These are phyloP conservation scores for Aspergillus clavatus DNA, from an alignment of 2,329 filamentous ascomycete genomes.

Conservation along the genomic window DNA sequence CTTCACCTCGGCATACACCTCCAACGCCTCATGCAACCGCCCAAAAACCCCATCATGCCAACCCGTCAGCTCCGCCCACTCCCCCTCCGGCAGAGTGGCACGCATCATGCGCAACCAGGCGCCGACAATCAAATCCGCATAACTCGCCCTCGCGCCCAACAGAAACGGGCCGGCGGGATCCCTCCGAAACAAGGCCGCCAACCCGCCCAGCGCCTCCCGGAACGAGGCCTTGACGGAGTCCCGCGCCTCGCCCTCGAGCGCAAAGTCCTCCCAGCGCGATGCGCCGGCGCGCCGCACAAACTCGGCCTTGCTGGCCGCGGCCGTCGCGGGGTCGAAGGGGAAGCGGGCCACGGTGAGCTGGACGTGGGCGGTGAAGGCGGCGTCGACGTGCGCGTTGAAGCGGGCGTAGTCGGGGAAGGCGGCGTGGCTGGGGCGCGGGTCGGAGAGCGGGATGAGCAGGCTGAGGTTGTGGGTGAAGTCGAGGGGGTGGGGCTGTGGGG, in stretches of 20 bases:
- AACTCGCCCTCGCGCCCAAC: background rate
- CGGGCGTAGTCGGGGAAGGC: too few species aligned
- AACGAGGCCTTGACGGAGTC: background rate
- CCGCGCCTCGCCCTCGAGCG: background rate
- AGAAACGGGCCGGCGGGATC: constrained; percentile 1
- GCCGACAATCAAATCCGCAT: constrained; percentile 6
- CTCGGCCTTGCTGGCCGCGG: constrained; percentile 2
- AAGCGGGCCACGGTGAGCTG: constrained; percentile 5
- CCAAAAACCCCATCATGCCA: constrained; percentile 9
- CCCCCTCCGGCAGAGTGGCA: constrained; percentile 3
- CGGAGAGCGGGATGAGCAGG: too few species aligned
- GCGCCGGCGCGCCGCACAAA: constrained; percentile 7
- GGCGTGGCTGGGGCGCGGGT: too few species aligned
- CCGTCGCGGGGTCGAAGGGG: constrained; percentile 8
- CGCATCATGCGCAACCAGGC: constrained; percentile 3
- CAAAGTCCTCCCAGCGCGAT: background rate
- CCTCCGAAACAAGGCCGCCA: background rate
- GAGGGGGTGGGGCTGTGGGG: background rate
- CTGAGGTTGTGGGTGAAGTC: too few species aligned
- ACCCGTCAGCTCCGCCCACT: constrained; percentile 6
- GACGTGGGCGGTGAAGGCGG: constrained; percentile 5
- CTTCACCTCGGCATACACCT: constrained; percentile 7
- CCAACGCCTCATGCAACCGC: constrained; percentile 5
- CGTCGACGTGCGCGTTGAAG: constrained; percentile 10
- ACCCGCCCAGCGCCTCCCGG: background rate